These are phyloP conservation scores for Kwoniella mangroviensis DNA, from an alignment of 768 basidiomycete genomes.

Conservation along the genomic window DNA sequence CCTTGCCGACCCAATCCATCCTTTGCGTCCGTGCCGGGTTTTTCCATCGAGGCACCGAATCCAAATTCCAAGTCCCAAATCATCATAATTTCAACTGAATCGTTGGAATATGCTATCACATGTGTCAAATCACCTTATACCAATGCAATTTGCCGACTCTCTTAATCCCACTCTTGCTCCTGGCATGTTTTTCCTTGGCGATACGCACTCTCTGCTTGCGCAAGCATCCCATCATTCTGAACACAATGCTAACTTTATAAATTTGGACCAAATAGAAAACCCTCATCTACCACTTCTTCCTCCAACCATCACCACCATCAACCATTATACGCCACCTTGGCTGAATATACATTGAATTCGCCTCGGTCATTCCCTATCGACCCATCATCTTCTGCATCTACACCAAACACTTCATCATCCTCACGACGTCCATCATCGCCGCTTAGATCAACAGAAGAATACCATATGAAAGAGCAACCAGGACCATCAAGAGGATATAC, in stretches of 20 bases:
- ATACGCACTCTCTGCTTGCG: constrained; percentile 2
- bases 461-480: neutral
- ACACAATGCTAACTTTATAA: neutral
- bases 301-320: constrained; percentile 4
- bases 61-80: neutral
- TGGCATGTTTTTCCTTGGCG: neutral
- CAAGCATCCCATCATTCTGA: neutral
- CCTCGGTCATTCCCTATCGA: constrained; percentile 14
- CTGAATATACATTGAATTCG: constrained; percentile 14
- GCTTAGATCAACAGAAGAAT: constrained; percentile 6
- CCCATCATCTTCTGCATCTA: constrained; percentile 1
- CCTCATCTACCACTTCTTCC: neutral
- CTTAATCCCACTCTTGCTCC: neutral
- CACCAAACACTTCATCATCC: neutral
- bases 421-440: constrained; percentile 20
- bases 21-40: neutral
- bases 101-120: neutral
- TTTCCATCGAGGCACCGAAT: neutral
- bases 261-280: neutral
- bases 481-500: constrained; percentile 7
- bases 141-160: neutral
- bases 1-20: neutral
- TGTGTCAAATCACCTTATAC: no score
- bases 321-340: constrained; percentile 17
- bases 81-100: no score